These are phyloP conservation scores for Phoma herbarum DNA, from an alignment of 2,329 filamentous ascomycete species.

Conservation along the genomic window DNA sequence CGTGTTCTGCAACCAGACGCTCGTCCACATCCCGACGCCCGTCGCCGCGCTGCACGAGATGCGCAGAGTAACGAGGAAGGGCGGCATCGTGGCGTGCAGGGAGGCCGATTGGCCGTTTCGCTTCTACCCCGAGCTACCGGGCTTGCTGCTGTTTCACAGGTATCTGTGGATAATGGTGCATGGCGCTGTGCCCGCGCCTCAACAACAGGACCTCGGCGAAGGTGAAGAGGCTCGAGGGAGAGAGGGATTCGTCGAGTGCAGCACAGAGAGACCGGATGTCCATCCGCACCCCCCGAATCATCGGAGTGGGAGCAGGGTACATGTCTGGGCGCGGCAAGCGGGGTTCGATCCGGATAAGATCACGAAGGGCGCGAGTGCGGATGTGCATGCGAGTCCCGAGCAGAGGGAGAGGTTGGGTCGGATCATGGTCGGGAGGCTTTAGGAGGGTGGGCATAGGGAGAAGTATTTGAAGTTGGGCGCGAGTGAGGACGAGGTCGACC, in stretches of 20 bases:
- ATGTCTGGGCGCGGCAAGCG: neutral
- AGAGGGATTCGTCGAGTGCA: no score
- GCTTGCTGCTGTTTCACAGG: neutral
- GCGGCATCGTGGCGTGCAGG: neutral
- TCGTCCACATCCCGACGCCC: neutral
- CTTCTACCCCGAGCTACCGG: neutral
- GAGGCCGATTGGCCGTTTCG: neutral
- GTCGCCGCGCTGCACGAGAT: neutral
- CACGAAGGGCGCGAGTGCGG: neutral
- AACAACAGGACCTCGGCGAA: no score
- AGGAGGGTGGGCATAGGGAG: neutral
- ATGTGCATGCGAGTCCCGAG: neutral
- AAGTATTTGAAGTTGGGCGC: neutral
- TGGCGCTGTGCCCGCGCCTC: neutral
- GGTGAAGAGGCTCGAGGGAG: no score
- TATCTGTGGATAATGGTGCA: neutral
- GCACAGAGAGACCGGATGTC: neutral
- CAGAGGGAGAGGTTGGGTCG: neutral
- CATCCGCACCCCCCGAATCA: neutral
- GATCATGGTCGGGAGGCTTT: neutral
- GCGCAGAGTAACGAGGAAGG: neutral
- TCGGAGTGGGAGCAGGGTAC: neutral
- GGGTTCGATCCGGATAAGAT: neutral
- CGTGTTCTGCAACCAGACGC: neutral
- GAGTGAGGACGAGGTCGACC: neutral